Evolutionary conservation across 768 basidiomycete genomes (phyloP), one percentile per base, ranked within the genome.

Genomic region (Boletus reticuloceps): DNA sequence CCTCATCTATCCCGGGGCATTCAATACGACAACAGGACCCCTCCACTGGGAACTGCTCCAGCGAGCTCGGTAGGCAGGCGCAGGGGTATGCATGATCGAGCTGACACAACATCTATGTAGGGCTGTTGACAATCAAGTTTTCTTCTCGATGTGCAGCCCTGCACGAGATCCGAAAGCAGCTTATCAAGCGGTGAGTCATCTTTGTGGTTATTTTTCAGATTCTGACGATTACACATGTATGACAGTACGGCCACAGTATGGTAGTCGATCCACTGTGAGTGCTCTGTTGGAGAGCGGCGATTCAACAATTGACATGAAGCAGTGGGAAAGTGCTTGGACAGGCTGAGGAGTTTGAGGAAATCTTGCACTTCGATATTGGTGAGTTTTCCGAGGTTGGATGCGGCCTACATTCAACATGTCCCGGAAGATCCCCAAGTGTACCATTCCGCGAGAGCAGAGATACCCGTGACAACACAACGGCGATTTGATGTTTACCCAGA

Each of bases 61-160:
- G 66, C 81, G 90, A 47, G 86, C 87, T 53, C 77, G 94, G 92
- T 89, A 65, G n/a, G 49, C 42, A 19, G 37, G 17, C 9, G 11
- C 36, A 16, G 16, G 14, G 37, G 8, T 41, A 39, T 20, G 16
- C 16, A 19, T 47, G 25, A 25, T 22, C n/a, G 17, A 41, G 41
- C 51, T 64, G 39, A 70, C 19, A 9, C 29, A 44, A 31, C 13
- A 11, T 13, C 11, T 51, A n/a, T 59, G 20, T 63, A 94, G 95
- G 54, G 97, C 97, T 7, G 82, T 94, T 22, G 97, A 99, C 68
- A 98, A 98, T 65, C 95, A 98, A 72, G 83, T 98, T n/a, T 99
- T 83, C 74, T 83, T 98, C 58, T 81, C 90, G 1, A 96, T 95
- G 93, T 96, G 94, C 67, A 97, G 94, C 53, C 94, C 95, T 31